phyloP scores from a whole-genome alignment of 2,329 filamentous ascomycete genomes.

The Trichoderma koningii region DNA sequence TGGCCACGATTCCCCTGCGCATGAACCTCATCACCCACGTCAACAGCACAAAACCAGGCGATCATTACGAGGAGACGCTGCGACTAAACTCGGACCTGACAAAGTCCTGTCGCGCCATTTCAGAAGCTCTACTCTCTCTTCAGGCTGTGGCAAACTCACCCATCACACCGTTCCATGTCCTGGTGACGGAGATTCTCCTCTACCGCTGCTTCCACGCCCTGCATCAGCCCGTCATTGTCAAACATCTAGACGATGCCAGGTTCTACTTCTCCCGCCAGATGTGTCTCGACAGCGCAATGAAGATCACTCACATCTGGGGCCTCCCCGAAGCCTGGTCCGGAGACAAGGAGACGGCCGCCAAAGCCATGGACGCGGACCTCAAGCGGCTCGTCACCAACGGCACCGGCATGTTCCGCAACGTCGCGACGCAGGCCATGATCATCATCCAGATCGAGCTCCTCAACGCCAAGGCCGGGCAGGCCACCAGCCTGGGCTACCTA shows the following conservation, averaged over 20 bases:
- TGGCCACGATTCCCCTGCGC: slow-evolving; percentile 48
- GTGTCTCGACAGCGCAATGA: slow-evolving; percentile 47
- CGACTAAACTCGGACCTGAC: slow-evolving; percentile 50
- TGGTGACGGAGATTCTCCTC: slow-evolving; percentile 46
- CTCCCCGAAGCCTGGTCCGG: slow-evolving; percentile 34
- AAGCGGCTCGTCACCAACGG: slow-evolving; percentile 45
- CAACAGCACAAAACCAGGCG: slow-evolving; percentile 49
- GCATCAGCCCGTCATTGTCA: slow-evolving; percentile 53
- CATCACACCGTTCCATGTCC: slow-evolving; percentile 45
- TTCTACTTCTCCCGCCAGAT: slow-evolving; percentile 58
- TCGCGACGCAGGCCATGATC: slow-evolving; percentile 45
- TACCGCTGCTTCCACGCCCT: slow-evolving; percentile 55
- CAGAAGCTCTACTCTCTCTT: slow-evolving; percentile 41
- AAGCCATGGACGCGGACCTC: slow-evolving; percentile 30
- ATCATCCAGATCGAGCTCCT: slow-evolving; percentile 51
- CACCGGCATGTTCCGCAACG: slow-evolving; percentile 47
- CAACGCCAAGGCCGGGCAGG: slow-evolving; percentile 48
- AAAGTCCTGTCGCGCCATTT: slow-evolving; percentile 41
- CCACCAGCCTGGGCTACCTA: slow-evolving; percentile 36
- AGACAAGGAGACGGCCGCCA: slow-evolving; percentile 27
- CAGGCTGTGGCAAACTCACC: slow-evolving; percentile 35
- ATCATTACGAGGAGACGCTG: slow-evolving; percentile 52
- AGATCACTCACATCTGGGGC: slow-evolving; percentile 40
- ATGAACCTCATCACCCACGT: slow-evolving; percentile 48
- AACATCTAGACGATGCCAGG: slow-evolving; percentile 48